These are phyloP conservation scores for Boletales sp. DNA, from an alignment of 768 basidiomycete genomes.

Conservation along the genomic window DNA sequence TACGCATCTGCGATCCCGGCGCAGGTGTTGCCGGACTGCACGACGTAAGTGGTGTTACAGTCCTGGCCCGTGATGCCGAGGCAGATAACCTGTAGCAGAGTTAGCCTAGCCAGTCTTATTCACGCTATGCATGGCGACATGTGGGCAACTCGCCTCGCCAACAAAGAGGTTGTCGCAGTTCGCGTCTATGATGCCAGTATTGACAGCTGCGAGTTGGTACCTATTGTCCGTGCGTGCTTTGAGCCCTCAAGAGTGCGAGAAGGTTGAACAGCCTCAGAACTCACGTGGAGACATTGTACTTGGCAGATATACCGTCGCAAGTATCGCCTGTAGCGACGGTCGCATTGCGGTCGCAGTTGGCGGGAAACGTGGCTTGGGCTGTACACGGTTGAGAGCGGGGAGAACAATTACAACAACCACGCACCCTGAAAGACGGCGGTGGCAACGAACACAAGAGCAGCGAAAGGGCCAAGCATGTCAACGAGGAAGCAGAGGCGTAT, in stretches of 20 bases:
- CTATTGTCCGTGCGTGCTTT: slow-evolving; percentile 23
- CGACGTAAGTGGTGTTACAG: slow-evolving; percentile 49
- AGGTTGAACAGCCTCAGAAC: slow-evolving; percentile 14
- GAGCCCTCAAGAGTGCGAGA: not conserved
- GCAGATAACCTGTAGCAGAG: slow-evolving; percentile 36
- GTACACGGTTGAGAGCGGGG: not conserved
- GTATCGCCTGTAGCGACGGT: slow-evolving; percentile 55
- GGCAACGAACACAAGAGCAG: slow-evolving; percentile 9
- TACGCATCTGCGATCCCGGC: slow-evolving; percentile 35
- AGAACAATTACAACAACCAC: not conserved
- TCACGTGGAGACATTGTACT: slow-evolving; percentile 60
- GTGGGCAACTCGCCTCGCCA: slow-evolving; percentile 38
- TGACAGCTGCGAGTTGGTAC: slow-evolving; percentile 57
- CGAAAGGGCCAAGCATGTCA: slow-evolving; percentile 18
- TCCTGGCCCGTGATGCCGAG: slow-evolving; percentile 54
- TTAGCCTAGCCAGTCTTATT: not conserved
- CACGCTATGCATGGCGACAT: no score
- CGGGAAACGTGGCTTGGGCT: slow-evolving; percentile 43
- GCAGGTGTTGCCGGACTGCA: slow-evolving; percentile 51
- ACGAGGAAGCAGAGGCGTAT: not conserved
- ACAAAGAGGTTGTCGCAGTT: slow-evolving; percentile 54
- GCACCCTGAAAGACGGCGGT: slow-evolving; percentile 14
- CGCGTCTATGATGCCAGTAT: slow-evolving; percentile 44
- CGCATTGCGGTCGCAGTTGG: slow-evolving; percentile 54
- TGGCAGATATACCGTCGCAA: slow-evolving; percentile 64